A percentile compares a stretch with the other conserved stretches of the same genome.
Conservation (phyloP, 257 asterid species). For the Solanum clarkiae region DNA sequence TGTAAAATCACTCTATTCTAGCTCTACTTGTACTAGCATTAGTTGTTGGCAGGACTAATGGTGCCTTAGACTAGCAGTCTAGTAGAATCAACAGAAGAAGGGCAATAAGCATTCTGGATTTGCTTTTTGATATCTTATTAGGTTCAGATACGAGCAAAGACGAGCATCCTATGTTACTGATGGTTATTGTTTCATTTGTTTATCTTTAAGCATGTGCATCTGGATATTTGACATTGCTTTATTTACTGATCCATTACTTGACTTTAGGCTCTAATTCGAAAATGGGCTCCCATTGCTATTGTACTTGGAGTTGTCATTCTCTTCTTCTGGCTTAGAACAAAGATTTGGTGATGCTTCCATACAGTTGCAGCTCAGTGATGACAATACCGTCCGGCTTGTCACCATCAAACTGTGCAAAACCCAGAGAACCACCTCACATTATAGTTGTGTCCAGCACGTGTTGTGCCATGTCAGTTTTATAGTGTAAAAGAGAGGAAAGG, state of each 20-base stretch:
- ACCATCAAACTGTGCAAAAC: background rate
- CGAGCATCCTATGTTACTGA: background rate
- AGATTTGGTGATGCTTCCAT: conserved; percentile 61
- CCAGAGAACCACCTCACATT: background rate
- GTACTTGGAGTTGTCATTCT: conserved; percentile 78
- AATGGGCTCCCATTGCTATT: conserved; percentile 90
- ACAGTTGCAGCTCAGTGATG: background rate
- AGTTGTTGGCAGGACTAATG: background rate
- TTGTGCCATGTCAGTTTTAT: background rate
- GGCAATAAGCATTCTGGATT: background rate
- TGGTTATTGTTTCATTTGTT: background rate
- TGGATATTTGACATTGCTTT: background rate
- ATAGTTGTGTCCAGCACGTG: background rate
- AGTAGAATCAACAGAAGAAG: background rate
- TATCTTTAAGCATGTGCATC: background rate
- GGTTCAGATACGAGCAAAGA: background rate
- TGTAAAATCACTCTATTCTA: background rate
- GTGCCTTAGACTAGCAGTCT: background rate
- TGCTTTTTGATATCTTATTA: background rate
- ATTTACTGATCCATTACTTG: background rate
- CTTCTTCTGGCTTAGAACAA: conserved; percentile 69
- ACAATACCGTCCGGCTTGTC: background rate
- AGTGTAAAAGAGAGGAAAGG: background rate
- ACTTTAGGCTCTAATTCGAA: conserved; percentile 78
- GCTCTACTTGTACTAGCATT: background rate